Conservation (phyloP, 2,329 filamentous ascomycete species). For the Penicillium sp. region DNA sequence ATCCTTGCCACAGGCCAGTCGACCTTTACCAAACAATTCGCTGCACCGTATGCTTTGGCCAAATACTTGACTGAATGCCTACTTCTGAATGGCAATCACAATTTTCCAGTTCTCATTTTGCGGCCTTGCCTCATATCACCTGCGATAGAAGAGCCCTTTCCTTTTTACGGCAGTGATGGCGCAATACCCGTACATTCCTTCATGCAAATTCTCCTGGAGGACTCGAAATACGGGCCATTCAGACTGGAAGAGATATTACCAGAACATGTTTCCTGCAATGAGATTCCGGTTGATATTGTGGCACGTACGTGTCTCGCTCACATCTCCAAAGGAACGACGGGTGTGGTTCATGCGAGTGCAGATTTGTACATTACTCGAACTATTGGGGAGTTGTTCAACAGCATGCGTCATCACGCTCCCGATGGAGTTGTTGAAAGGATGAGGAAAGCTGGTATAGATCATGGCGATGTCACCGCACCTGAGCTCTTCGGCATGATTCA, state of each 20-base stretch:
- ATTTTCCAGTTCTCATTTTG: slow-evolving; percentile 14
- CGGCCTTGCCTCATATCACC: slow-evolving; percentile 19
- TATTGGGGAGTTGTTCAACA: background rate
- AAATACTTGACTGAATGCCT: slow-evolving; percentile 21
- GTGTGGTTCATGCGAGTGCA: slow-evolving; percentile 15
- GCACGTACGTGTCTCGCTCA: slow-evolving; percentile 19
- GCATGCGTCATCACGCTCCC: slow-evolving; percentile 3
- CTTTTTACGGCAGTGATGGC: slow-evolving; percentile 17
- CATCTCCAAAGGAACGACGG: slow-evolving; percentile 8
- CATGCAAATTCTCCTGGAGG: slow-evolving; percentile 8
- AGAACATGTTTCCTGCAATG: slow-evolving; percentile 12
- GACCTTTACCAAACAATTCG: slow-evolving; percentile 6
- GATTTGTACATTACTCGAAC: slow-evolving; percentile 3
- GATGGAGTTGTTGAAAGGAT: background rate
- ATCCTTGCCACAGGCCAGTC: slow-evolving; percentile 13
- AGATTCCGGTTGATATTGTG: slow-evolving; percentile 22
- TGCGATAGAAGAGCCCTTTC: slow-evolving; percentile 18
- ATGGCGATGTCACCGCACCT: slow-evolving; percentile 1
- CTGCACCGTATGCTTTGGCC: slow-evolving; percentile 17
- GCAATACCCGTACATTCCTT: slow-evolving; percentile 17
- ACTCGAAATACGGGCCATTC: slow-evolving; percentile 1
- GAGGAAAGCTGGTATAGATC: background rate
- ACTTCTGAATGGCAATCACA: background rate
- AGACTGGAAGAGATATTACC: slow-evolving; percentile 1
- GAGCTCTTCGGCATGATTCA: slow-evolving; percentile 8